phyloP scores from a whole-genome alignment of 345 rosid species.

The Melastoma malabathricum region DNA sequence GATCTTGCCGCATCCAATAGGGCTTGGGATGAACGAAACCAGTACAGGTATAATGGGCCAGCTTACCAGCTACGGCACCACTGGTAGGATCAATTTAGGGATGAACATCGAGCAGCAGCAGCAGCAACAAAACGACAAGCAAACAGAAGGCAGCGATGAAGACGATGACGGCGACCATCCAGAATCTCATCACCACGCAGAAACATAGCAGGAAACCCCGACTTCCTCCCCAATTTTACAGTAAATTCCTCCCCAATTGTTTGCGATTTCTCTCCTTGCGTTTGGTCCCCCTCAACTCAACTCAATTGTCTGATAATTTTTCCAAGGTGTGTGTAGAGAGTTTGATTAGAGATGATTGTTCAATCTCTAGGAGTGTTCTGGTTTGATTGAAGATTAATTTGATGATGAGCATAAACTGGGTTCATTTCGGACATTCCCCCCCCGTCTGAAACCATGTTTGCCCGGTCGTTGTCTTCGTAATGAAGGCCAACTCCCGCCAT shows the following conservation, averaged over 20 bases:
- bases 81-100: conserved; percentile 29
- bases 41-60: conserved; percentile 36
- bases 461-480: too few relatives aligned
- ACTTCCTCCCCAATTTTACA: too few relatives aligned
- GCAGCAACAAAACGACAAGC: neutral
- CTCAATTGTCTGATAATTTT: too few relatives aligned
- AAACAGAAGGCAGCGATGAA: neutral
- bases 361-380: too few relatives aligned
- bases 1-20: conserved; percentile 45
- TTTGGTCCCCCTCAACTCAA: too few relatives aligned
- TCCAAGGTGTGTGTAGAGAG: too few relatives aligned
- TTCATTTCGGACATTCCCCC: too few relatives aligned
- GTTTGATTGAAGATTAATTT: neutral
- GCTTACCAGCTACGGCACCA: conserved; percentile 8
- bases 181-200: conserved; percentile 1
- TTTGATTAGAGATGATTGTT: too few relatives aligned
- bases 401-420: too few relatives aligned
- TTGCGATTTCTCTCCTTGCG: too few relatives aligned
- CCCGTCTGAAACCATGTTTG: neutral
- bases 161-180: conserved; percentile 3
- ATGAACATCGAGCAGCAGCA: conserved; percentile 44
- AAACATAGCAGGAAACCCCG: conserved; percentile 1
- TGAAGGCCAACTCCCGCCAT: too few relatives aligned
- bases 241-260: too few relatives aligned
- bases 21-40: conserved; percentile 43